Evolutionary conservation across 257 asterid species (phyloP).

Genomic region (Cordia subcordata): DNA sequence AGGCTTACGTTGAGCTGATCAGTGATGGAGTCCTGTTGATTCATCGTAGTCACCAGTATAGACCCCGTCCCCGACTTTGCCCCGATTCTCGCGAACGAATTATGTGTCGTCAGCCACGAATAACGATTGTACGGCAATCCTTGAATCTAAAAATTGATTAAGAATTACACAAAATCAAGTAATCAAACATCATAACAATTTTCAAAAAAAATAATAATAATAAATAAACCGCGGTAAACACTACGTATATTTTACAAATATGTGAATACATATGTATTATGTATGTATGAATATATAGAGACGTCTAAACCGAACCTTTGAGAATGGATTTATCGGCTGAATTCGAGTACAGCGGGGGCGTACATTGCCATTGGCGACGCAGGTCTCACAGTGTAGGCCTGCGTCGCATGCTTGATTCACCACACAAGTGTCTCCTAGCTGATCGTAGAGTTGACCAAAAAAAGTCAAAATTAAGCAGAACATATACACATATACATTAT

Average conservation of each 20-base stretch:
- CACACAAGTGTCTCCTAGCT: slow-evolving; percentile 65
- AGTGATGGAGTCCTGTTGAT: slow-evolving; percentile 89
- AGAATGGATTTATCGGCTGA: slow-evolving; percentile 65
- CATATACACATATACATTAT: no score
- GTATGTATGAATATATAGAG: not conserved
- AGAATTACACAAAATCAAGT: not conserved
- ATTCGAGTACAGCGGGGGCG: slow-evolving; percentile 81
- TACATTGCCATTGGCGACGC: slow-evolving; percentile 56
- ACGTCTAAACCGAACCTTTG: slow-evolving; percentile 43
- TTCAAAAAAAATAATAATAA: slow-evolving; percentile 11
- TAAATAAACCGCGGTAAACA: slow-evolving; percentile 4
- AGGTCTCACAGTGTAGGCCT: slow-evolving; percentile 88
- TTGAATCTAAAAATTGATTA: slow-evolving; percentile 41
- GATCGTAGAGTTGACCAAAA: slow-evolving; percentile 14
- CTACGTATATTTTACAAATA: not conserved
- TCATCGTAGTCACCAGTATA: slow-evolving; percentile 55
- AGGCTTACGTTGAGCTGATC: slow-evolving; percentile 65
- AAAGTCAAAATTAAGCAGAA: not conserved
- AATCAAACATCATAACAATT: no score
- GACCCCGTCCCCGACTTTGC: slow-evolving; percentile 64
- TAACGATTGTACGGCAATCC: slow-evolving; percentile 85
- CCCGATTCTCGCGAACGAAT: slow-evolving; percentile 69
- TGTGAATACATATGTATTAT: not conserved
- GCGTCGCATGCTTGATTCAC: slow-evolving; percentile 42
- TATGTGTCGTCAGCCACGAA: slow-evolving; percentile 88